phyloP scores from a whole-genome alignment of 2,329 filamentous ascomycete genomes.

The Penicillium digitatum region DNA sequence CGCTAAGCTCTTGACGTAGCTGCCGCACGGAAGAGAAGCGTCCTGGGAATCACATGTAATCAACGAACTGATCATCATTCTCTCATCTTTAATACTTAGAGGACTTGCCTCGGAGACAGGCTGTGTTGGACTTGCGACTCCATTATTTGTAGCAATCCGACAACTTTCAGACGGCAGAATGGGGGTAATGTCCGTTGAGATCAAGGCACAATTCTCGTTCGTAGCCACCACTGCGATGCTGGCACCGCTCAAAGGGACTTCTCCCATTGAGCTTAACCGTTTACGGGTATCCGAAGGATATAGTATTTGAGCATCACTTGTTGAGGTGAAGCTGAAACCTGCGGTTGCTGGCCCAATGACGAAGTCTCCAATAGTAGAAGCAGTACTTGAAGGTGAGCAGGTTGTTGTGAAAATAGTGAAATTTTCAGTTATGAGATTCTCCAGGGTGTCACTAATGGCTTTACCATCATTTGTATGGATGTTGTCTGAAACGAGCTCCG shows the following conservation, averaged over 20 bases:
- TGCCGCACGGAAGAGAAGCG: neutral
- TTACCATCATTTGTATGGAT: neutral
- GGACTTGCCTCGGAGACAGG: neutral
- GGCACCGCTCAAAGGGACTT: neutral
- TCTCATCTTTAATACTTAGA: neutral
- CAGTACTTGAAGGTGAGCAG: neutral
- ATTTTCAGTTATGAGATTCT: neutral
- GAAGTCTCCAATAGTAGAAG: neutral
- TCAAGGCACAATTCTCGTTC: neutral
- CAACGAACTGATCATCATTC: neutral
- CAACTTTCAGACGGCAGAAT: neutral
- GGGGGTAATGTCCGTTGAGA: neutral
- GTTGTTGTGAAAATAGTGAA: neutral
- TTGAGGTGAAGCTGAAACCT: neutral
- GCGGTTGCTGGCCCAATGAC: neutral
- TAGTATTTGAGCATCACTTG: neutral
- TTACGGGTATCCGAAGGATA: neutral
- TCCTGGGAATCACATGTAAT: neutral
- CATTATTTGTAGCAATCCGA: neutral
- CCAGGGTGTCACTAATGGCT: neutral
- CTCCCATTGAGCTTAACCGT: neutral
- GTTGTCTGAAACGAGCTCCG: neutral
- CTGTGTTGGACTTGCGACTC: neutral
- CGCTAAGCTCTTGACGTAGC: neutral
- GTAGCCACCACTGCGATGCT: neutral